Percentiles rank a stretch among this genome's conserved stretches.
Conservation (phyloP, 1,139 yeast genomes). For the Yamadazyma atlantica region DNA sequence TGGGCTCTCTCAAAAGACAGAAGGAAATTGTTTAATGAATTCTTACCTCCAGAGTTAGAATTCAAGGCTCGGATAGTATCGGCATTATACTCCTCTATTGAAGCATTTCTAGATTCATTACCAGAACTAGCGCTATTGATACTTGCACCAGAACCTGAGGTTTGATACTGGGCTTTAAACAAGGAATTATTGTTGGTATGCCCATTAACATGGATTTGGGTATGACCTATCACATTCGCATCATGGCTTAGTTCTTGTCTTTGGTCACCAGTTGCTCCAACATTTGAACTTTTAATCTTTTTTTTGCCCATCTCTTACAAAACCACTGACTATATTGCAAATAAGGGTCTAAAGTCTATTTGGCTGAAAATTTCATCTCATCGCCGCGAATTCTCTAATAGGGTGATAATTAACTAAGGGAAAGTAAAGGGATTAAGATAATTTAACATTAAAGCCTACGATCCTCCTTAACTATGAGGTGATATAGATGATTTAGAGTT, state of each 20-base stretch:
- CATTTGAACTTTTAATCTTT: too few relatives aligned
- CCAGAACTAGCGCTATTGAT: not conserved
- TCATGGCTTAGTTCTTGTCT: not conserved
- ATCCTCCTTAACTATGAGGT: too few relatives aligned
- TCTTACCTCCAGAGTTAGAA: not conserved
- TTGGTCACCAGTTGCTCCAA: too few relatives aligned
- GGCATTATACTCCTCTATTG: not conserved
- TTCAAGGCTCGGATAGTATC: not conserved
- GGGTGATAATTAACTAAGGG: too few relatives aligned
- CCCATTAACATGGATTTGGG: not conserved
- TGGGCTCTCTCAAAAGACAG: constrained; percentile 79
- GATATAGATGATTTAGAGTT: too few relatives aligned
- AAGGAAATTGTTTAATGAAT: constrained; percentile 65
- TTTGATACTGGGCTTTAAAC: not conserved
- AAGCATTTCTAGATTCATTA: constrained; percentile 1
- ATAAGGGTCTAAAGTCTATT: too few relatives aligned
- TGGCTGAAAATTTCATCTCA: not conserved
- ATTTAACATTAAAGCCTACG: too few relatives aligned
- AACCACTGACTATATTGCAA: too few relatives aligned
- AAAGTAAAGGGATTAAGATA: too few relatives aligned
- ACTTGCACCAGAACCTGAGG: not conserved
- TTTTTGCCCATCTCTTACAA: not conserved
- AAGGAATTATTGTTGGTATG: not conserved
- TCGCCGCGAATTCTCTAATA: not conserved
- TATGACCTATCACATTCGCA: not conserved